Conservation (phyloP, 305 asterid species). For the Plantago coronopus region DNA sequence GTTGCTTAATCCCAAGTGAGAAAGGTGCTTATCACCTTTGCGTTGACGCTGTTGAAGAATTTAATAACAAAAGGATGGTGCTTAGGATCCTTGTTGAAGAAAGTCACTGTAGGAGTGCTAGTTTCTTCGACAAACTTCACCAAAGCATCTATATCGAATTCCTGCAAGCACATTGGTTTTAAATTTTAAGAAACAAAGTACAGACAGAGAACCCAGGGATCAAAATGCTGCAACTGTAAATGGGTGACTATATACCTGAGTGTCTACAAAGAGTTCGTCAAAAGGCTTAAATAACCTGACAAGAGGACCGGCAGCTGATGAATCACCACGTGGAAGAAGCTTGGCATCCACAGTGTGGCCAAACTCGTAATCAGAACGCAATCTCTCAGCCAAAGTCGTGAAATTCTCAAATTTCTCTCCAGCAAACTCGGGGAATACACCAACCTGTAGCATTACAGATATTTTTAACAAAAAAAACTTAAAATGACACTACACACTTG, state of each 20-base stretch:
- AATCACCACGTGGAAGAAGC: conserved; percentile 80
- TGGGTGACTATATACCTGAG: conserved; percentile 41
- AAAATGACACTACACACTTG: conserved; percentile 3
- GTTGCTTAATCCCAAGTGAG: not conserved
- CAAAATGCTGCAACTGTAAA: not conserved
- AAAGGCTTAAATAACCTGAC: conserved; percentile 89
- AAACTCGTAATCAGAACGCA: conserved; percentile 82
- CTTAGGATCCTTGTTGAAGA: conserved; percentile 67
- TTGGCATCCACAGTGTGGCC: conserved; percentile 69
- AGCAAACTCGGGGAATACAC: conserved; percentile 80
- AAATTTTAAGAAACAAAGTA: conserved; percentile 17
- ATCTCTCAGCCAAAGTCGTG: conserved; percentile 70
- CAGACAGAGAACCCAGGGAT: not conserved
- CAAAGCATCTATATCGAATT: conserved; percentile 61
- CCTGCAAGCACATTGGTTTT: conserved; percentile 40
- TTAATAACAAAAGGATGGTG: conserved; percentile 65
- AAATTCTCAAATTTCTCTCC: conserved; percentile 85
- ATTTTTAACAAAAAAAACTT: not conserved
- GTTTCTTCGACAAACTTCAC: conserved; percentile 64
- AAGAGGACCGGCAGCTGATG: conserved; percentile 62
- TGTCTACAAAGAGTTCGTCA: conserved; percentile 86
- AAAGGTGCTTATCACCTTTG: conserved; percentile 43
- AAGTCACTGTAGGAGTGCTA: conserved; percentile 61
- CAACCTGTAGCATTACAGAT: conserved; percentile 47
- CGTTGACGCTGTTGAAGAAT: conserved; percentile 53